A percentile compares a stretch with the other conserved stretches of the same genome.
Conservation (phyloP, 2,329 filamentous ascomycete genomes). For the Penicillium fuscoglaucum region DNA sequence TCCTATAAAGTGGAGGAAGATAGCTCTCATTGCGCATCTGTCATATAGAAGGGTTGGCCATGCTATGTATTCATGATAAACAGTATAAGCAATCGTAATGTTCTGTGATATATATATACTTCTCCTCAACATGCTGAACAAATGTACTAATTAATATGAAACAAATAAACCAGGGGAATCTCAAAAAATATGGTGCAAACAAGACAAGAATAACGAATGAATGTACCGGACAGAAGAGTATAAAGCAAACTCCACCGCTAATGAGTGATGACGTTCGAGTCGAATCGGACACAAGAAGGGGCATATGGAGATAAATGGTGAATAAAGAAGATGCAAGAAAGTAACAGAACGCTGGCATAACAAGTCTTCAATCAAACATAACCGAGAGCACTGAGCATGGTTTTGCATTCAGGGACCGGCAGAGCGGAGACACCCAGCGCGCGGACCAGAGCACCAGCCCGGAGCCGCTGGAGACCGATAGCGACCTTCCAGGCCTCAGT, state of each 20-base stretch:
- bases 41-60: not conserved
- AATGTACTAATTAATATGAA: slow-evolving; percentile 20
- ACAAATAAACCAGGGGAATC: slow-evolving; percentile 22
- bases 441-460: slow-evolving; percentile 57
- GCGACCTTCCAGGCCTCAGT: slow-evolving; percentile 64
- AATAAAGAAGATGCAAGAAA: slow-evolving; percentile 9
- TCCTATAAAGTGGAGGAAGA: not conserved
- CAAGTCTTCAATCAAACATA: slow-evolving; percentile 31
- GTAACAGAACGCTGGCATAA: not conserved
- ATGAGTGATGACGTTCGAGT: slow-evolving; percentile 21
- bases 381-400: slow-evolving; percentile 42
- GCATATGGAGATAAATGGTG: not conserved
- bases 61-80: slow-evolving; percentile 2
- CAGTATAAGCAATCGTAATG: slow-evolving; percentile 7
- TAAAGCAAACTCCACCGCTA: slow-evolving; percentile 29
- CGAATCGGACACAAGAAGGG: slow-evolving; percentile 4
- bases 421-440: slow-evolving; percentile 55
- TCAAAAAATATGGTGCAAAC: slow-evolving; percentile 14
- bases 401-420: slow-evolving; percentile 47
- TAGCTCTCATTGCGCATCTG: not conserved
- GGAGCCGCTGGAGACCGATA: slow-evolving; percentile 57
- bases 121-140: slow-evolving; percentile 20
- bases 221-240: slow-evolving; percentile 24
- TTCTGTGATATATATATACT: slow-evolving; percentile 24
- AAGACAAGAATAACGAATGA: slow-evolving; percentile 21